phyloP scores from a whole-genome alignment of 345 rosid species.

The Schrenkiella parvula region DNA sequence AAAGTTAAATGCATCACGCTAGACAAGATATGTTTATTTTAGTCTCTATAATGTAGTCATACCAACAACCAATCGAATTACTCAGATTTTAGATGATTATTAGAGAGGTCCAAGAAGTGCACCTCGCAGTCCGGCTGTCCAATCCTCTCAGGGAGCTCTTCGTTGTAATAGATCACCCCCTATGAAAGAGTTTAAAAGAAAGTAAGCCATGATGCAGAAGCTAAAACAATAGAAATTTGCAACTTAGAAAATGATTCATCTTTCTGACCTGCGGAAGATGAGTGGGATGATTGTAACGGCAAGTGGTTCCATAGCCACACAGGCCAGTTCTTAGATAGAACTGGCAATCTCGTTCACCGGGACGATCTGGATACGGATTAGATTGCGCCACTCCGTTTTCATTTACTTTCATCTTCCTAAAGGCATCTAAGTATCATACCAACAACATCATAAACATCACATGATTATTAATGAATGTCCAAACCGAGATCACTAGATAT shows the following conservation, averaged over 20 bases:
- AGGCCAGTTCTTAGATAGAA: slow-evolving; percentile 62
- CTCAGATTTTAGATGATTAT: not conserved
- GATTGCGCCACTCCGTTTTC: slow-evolving; percentile 36
- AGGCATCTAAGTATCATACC: slow-evolving; percentile 38
- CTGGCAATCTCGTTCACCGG: slow-evolving; percentile 66
- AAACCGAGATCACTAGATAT: not conserved
- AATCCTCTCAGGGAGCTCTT: slow-evolving; percentile 62
- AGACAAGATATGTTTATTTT: not conserved
- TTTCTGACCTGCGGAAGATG: slow-evolving; percentile 38
- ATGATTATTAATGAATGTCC: not conserved
- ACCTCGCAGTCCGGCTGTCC: slow-evolving; percentile 84
- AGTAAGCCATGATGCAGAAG: not conserved
- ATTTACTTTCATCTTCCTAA: slow-evolving; percentile 49
- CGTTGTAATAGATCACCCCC: slow-evolving; percentile 42
- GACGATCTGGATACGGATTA: slow-evolving; percentile 64
- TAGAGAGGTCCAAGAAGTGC: not conserved
- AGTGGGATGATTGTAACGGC: slow-evolving; percentile 71
- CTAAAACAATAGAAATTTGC: not conserved
- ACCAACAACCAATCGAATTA: not conserved
- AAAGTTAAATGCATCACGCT: not conserved
- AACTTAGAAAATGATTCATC: not conserved
- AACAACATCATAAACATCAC: not conserved
- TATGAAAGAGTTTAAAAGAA: slow-evolving; percentile 15
- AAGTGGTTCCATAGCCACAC: slow-evolving; percentile 66
- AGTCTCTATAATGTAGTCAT: not conserved